phyloP scores from a whole-genome alignment of 441 rosid genomes.

The Isatis lusitanica region DNA sequence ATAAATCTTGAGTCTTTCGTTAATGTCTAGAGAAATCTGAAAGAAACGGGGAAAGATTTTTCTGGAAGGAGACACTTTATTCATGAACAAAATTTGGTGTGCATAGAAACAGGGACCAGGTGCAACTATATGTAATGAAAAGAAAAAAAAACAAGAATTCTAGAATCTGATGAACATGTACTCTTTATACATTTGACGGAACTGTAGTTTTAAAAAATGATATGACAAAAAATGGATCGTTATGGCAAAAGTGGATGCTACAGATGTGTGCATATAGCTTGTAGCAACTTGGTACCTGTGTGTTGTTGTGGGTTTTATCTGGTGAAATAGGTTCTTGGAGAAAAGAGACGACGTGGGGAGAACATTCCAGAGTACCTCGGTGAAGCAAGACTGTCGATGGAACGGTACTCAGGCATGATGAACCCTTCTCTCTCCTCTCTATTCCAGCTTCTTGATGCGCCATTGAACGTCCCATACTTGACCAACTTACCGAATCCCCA shows the following conservation, averaged over 20 bases:
- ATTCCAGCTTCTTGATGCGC: slow-evolving; percentile 25
- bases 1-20: neutral
- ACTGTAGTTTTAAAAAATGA: neutral
- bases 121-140: neutral
- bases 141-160: neutral
- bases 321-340: slow-evolving; percentile 49
- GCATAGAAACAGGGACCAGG: neutral
- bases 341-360: slow-evolving; percentile 80
- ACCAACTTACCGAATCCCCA: slow-evolving; percentile 77
- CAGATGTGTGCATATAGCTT: neutral
- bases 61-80: slow-evolving; percentile 9
- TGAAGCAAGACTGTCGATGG: slow-evolving; percentile 58
- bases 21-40: neutral
- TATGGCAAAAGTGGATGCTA: neutral
- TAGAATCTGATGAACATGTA: slow-evolving; percentile 26
- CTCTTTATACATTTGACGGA: slow-evolving; percentile 12
- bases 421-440: slow-evolving; percentile 49
- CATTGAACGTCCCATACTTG: slow-evolving; percentile 59
- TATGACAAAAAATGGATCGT: neutral
- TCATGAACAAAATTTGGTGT: slow-evolving; percentile 27
- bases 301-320: slow-evolving; percentile 30
- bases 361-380: slow-evolving; percentile 64
- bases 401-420: slow-evolving; percentile 45
- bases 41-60: neutral
- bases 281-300: neutral